These are phyloP conservation scores for Luvunga scandens DNA, from an alignment of 345 rosid species.

Conservation along the genomic window DNA sequence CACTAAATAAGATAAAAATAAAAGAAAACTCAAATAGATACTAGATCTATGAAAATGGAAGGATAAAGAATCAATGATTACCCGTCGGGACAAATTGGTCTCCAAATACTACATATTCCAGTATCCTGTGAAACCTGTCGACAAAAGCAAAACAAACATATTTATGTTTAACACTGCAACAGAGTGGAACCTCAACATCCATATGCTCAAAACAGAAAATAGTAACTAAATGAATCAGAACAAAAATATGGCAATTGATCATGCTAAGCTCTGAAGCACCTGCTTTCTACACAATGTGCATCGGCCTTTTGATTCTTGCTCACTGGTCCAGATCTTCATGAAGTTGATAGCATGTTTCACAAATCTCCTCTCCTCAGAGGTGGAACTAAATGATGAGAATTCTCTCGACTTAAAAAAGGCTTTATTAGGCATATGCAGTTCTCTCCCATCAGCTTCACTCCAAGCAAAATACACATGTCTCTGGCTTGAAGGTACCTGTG, in stretches of 20 bases:
- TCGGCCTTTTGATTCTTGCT: constrained; percentile 63
- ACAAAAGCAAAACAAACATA: constrained; percentile 7
- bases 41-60: not conserved
- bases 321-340: constrained; percentile 87
- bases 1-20: not conserved
- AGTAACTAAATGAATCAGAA: not conserved
- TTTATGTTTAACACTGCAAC: not conserved
- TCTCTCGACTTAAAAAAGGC: constrained; percentile 61
- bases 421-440: constrained; percentile 34
- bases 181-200: not conserved
- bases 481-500: constrained; percentile 94
- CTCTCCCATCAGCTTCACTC: constrained; percentile 58
- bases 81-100: constrained; percentile 89
- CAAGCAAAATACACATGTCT: constrained; percentile 72
- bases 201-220: not conserved
- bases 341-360: constrained; percentile 77
- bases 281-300: constrained; percentile 75
- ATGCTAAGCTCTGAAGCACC: constrained; percentile 37
- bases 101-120: constrained; percentile 81
- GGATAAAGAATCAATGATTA: constrained; percentile 27
- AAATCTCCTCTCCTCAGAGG: constrained; percentile 52
- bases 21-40: constrained; percentile 10
- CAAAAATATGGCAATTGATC: constrained; percentile 11
- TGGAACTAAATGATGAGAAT: constrained; percentile 53
- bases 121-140: constrained; percentile 55